Evolutionary conservation across 2,329 filamentous ascomycete genomes (phyloP), one percentile per base, ranked within the genome.

Genomic region (Tympanopsis confertula): DNA sequence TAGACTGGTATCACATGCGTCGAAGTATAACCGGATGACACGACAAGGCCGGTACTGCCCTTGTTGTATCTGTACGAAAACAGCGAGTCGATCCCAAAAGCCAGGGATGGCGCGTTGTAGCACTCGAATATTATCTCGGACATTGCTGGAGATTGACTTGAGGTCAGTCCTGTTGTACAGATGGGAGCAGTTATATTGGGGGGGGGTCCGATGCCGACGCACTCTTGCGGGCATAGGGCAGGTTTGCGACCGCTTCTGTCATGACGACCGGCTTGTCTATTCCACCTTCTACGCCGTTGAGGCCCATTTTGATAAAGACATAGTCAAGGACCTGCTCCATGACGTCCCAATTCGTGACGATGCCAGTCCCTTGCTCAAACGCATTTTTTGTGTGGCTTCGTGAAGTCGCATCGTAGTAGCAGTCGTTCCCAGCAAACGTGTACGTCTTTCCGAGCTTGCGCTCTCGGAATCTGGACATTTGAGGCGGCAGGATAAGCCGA

Each of bases 81-180:
- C 20, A 98, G 74, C 10, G 88, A 93, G 59, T 98, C 91, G 61
- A 98, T 88, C 37, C 91, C 91, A 59, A 91, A 95, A 14, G 88
- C 84, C 18, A 95, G 71, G 2, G 86, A 89, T 0, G 91, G 89
- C 10, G 85, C 88, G 42, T 78, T 76, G 58, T 98, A 98, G 60
- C 87, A 93, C 59, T 98, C 91, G 56, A 96, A 98, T 7, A 98
- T 67, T 39, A 96, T 89, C 54, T 98, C 91, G 32, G 85, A 94
- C 89, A 96, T 96, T 48, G 85, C 86, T 94, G 46, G 38, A 41
- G 38, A 30, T 15, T 35, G 38, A 59, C 47, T 38, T 19, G 28
- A 28, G 12, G 41, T 45, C 18, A 47, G 36, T 19, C n/a, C n/a
- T n/a, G n/a, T n/a, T n/a, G n/a, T n/a, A n/a, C n/a, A n/a, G n/a